Base-by-base conservation (phyloP, 495 filamentous ascomycete species). In the Neurospora sublineolata region DNA sequence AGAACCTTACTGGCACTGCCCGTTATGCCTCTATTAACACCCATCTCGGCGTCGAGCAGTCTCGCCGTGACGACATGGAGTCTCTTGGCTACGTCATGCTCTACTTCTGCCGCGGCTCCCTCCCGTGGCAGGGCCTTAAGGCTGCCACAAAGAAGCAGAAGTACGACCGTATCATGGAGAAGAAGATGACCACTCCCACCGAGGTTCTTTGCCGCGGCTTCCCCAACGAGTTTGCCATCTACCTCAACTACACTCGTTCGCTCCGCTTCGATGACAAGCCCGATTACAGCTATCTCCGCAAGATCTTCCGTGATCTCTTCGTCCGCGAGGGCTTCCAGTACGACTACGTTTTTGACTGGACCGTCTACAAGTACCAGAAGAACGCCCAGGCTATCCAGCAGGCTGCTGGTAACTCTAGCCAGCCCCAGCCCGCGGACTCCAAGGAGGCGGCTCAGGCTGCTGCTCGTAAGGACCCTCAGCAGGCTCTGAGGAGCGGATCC, bases 131-230 rank as follows among this genome's bases (percentile, higher is more conserved):
- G 85, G 96, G 96, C 44, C 87, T 99, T 67, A 99, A 99, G 89
- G 96, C 96, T 86, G 96, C 96, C 76, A 99, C 96, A 70, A 98
- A 99, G 89, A 98, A 99, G 90, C 95, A 99, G 86, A 99, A 98
- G 84, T 98, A 99, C 79, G 96, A 99, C 83, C 90, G 96, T 69
- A 99, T 99, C 84, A 99, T 98, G 96, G 96, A 99, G 87, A 99
- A 99, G 90, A 99, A 99, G 91, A 98, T 99, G 96, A 99, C 95
- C 11, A 99, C 96, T 7, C 95, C 96, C 20, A 99, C 96, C 76
- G 96, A 99, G 79, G 95, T 98, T 46, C 93, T 99, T 37, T 99
- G 96, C 89, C 93, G 95, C 81, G 95, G 94, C 70, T 98, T 99
- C 85, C 96, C 96, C 76, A 98, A 99, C 80, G 96, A 98, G 84